phyloP scores from a whole-genome alignment of 2,329 filamentous ascomycete species.

The Emydomyces testavorans region DNA sequence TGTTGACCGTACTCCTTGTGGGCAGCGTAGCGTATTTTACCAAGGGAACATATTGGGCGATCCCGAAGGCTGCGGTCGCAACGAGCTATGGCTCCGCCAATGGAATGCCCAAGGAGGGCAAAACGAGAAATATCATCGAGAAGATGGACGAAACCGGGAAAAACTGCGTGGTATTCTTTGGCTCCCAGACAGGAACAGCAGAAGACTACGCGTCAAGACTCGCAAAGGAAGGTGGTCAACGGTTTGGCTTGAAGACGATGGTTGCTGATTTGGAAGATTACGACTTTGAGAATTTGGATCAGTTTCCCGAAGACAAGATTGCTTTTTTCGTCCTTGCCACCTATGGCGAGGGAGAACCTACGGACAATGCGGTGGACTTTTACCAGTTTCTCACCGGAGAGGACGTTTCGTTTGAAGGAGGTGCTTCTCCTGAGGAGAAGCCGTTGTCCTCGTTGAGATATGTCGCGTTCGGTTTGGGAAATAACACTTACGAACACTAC shows the following conservation, averaged over 20 bases:
- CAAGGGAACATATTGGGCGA: conserved; percentile 87
- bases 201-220: conserved; percentile 95
- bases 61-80: conserved; percentile 80
- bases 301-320: conserved; percentile 77
- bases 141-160: conserved; percentile 93
- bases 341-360: conserved; percentile 96
- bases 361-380: conserved; percentile 97
- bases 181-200: conserved; percentile 93
- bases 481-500: conserved; percentile 99
- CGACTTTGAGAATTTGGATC: conserved; percentile 87
- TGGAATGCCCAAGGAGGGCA: conserved; percentile 57
- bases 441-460: conserved; percentile 78
- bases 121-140: conserved; percentile 84
- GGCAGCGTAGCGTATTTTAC: conserved; percentile 94
- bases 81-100: conserved; percentile 51
- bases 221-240: conserved; percentile 92
- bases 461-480: conserved; percentile 89
- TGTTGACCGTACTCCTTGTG: conserved; percentile 72
- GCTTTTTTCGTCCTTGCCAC: conserved; percentile 93
- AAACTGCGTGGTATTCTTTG: conserved; percentile 97
- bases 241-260: conserved; percentile 96
- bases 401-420: conserved; percentile 67
- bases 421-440: conserved; percentile 49
- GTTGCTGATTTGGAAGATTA: conserved; percentile 96
- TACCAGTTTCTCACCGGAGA: conserved; percentile 89